These are phyloP conservation scores for Catunica adiposa DNA, from an alignment of 2,329 filamentous ascomycete species.

Conservation along the genomic window DNA sequence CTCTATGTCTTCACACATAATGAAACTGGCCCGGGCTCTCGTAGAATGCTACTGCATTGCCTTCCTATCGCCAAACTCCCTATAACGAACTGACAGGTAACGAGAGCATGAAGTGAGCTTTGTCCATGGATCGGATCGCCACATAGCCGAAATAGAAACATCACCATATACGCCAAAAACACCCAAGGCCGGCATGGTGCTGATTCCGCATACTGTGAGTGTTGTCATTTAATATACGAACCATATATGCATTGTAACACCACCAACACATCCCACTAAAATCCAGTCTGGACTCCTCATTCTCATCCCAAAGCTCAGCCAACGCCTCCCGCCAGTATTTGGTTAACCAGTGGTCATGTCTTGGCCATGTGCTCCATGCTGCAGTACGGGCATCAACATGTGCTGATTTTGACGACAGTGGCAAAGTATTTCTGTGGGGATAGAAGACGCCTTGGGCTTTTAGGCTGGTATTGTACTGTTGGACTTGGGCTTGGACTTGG, in stretches of 20 bases:
- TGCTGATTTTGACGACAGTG: slow-evolving; percentile 5
- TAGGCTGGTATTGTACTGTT: no score
- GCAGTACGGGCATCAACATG: neutral
- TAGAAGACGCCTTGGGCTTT: no score
- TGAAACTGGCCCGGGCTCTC: neutral
- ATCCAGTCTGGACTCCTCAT: neutral
- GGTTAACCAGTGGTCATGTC: neutral
- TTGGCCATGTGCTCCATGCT: neutral
- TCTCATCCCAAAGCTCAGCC: neutral
- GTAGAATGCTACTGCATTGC: neutral
- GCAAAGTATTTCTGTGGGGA: neutral
- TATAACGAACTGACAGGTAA: neutral
- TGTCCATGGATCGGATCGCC: no score
- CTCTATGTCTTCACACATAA: neutral
- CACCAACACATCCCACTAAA: neutral
- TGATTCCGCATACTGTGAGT: no score
- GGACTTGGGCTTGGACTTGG: neutral
- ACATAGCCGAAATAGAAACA: no score
- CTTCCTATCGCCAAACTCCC: neutral
- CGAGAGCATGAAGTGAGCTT: neutral
- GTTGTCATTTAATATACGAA: no score
- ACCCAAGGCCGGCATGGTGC: no score
- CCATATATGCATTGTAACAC: neutral
- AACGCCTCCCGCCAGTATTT: neutral
- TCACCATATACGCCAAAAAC: no score